Percentiles rank a stretch among this genome's conserved stretches.
phyloP scores from a whole-genome alignment of 768 basidiomycete genomes.

The Tephrocybe rancida region DNA sequence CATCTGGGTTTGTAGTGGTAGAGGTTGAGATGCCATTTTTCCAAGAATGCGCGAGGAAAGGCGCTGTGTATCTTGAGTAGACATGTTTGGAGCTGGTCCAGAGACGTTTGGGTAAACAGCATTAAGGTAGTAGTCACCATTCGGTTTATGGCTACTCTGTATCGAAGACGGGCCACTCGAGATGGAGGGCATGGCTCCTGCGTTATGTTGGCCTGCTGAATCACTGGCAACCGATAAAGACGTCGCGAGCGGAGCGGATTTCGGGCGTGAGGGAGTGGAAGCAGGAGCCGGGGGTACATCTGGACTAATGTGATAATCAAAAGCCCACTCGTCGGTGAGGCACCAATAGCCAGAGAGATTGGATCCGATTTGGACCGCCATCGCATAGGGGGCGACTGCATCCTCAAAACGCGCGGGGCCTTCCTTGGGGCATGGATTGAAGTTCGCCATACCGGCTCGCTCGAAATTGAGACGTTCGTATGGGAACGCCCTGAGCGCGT shows the following conservation, averaged over 20 bases:
- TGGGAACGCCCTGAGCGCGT: constrained; percentile 47
- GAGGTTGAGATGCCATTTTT: constrained; percentile 19
- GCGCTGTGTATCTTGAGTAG: constrained; percentile 23
- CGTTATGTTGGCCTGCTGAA: constrained; percentile 46
- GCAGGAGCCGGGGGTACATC: constrained; percentile 14
- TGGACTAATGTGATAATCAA: constrained; percentile 48
- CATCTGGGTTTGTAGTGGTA: constrained; percentile 39
- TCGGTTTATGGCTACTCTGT: background rate
- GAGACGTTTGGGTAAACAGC: constrained; percentile 21
- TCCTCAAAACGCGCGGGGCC: constrained; percentile 42
- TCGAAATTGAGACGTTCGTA: constrained; percentile 45
- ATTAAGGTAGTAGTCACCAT: background rate
- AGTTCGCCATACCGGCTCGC: constrained; percentile 39
- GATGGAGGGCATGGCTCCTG: constrained; percentile 14
- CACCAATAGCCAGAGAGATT: constrained; percentile 67
- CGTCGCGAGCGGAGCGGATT: constrained; percentile 11
- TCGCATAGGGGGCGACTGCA: constrained; percentile 63
- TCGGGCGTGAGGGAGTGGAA: constrained; percentile 15
- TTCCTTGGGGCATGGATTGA: constrained; percentile 51
- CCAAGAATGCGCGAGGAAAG: constrained; percentile 25
- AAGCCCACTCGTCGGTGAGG: constrained; percentile 74
- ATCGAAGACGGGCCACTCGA: constrained; percentile 6
- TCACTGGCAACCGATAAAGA: constrained; percentile 49
- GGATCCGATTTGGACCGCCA: constrained; percentile 74
- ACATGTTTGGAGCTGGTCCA: constrained; percentile 18